Percentiles rank a stretch among this genome's conserved stretches.
Conservation (phyloP, 805 yeast genomes). For the Sungouiella thailandica region DNA sequence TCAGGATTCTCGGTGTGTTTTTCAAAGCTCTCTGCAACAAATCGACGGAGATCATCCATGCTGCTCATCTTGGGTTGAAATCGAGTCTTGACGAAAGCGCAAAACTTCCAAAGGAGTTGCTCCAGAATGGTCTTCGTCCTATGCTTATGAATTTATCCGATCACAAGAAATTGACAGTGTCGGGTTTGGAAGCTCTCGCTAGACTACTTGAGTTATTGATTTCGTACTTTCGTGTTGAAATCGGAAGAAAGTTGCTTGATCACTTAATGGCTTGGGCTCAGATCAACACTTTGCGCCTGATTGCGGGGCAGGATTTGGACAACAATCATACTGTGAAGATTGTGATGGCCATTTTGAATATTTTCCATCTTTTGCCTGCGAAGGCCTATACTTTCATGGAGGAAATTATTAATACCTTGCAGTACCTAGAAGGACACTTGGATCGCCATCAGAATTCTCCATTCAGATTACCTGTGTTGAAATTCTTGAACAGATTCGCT, state of each 20-base stretch:
- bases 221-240: conserved; percentile 93
- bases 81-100: conserved; percentile 80
- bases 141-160: conserved; percentile 94
- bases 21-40: conserved; percentile 87
- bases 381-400: conserved; percentile 90
- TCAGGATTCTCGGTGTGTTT: conserved; percentile 85
- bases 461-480: conserved; percentile 85
- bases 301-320: conserved; percentile 75
- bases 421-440: conserved; percentile 73
- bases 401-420: conserved; percentile 71
- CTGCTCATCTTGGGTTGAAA: conserved; percentile 86
- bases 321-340: conserved; percentile 80
- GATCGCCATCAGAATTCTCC: conserved; percentile 86
- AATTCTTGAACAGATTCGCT: conserved; percentile 78
- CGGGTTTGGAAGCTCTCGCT: conserved; percentile 89
- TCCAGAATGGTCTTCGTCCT: conserved; percentile 94
- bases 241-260: conserved; percentile 87
- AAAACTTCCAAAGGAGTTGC: conserved; percentile 84
- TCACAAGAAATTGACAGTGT: conserved; percentile 81
- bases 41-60: conserved; percentile 82
- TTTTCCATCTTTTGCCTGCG: conserved; percentile 87
- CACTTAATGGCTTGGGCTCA: conserved; percentile 96
- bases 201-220: conserved; percentile 79
- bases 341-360: conserved; percentile 83
- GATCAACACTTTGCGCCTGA: conserved; percentile 65